Conservation (phyloP, 2,329 filamentous ascomycete species). For the Botrytis sinoallii region DNA sequence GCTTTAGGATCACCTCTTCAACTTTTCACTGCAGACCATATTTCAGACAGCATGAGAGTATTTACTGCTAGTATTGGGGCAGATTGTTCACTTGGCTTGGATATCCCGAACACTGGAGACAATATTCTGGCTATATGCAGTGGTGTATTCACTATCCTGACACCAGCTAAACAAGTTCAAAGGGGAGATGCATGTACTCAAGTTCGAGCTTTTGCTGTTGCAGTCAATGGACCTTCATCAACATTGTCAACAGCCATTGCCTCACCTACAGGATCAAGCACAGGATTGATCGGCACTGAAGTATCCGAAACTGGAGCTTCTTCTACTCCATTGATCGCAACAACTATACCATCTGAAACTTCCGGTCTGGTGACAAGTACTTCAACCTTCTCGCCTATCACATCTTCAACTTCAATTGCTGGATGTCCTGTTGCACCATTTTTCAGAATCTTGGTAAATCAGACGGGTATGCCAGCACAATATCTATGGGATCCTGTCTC, state of each 20-base stretch:
- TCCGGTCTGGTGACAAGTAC: background rate
- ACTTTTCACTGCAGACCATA: constrained; percentile 19
- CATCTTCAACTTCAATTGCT: constrained; percentile 7
- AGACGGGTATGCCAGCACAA: constrained; percentile 13
- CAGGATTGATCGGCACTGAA: background rate
- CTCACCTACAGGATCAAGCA: background rate
- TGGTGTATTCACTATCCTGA: constrained; percentile 22
- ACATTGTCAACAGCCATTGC: background rate
- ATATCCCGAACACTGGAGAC: constrained; percentile 10
- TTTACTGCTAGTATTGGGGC: constrained; percentile 17
- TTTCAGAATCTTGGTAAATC: constrained; percentile 24
- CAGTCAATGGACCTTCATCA: background rate
- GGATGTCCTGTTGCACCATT: constrained; percentile 22
- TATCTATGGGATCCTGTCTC: constrained; percentile 25
- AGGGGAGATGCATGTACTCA: constrained; percentile 16
- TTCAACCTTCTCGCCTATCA: constrained; percentile 10
- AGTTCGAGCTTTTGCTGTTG: constrained; percentile 21
- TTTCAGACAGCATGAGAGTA: constrained; percentile 18
- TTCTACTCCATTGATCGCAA: background rate
- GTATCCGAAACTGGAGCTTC: background rate
- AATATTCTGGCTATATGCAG: constrained; percentile 21
- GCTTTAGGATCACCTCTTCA: constrained; percentile 25
- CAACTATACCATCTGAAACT: constrained; percentile 9
- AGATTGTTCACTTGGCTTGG: constrained; percentile 18
- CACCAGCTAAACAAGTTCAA: constrained; percentile 14